Conservation (phyloP, 495 filamentous ascomycete genomes). For the Annulohypoxylon stygium region DNA sequence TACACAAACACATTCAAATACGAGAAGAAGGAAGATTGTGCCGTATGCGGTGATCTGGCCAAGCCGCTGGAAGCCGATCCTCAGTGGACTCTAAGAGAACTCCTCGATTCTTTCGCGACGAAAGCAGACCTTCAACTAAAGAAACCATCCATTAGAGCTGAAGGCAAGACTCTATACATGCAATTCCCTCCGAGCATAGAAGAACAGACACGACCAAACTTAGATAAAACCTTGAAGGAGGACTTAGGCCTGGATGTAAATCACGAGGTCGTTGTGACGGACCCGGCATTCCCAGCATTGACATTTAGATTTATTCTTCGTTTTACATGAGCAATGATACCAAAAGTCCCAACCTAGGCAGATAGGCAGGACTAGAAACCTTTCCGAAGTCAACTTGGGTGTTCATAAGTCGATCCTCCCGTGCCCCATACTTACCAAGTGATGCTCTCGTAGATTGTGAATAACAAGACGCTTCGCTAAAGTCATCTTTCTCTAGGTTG, state of each 20-base stretch:
- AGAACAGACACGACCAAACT: conserved; percentile 82
- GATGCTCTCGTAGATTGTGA: background rate
- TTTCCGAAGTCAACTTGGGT: background rate
- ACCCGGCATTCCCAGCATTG: conserved; percentile 79
- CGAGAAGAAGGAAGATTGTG: conserved; percentile 91
- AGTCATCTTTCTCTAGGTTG: background rate
- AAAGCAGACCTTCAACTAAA: conserved; percentile 88
- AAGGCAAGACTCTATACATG: conserved; percentile 88
- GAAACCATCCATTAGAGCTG: conserved; percentile 88
- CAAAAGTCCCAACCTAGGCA: conserved; percentile 7
- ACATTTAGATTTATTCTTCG: conserved; percentile 77
- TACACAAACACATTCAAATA: conserved; percentile 98
- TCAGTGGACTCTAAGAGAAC: conserved; percentile 80
- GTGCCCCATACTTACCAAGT: background rate
- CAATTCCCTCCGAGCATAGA: conserved; percentile 83
- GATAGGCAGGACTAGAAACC: background rate
- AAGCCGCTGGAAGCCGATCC: conserved; percentile 78
- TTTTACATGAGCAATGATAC: conserved; percentile 53
- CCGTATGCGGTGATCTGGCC: conserved; percentile 89
- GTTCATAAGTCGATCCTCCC: conserved; percentile 4
- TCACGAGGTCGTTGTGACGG: conserved; percentile 78
- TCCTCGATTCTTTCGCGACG: conserved; percentile 86
- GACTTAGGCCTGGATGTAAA: conserved; percentile 65
- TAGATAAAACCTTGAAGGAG: conserved; percentile 73
- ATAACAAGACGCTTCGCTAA: background rate